These are phyloP conservation scores for Podaxis pistillaris DNA, from an alignment of 768 basidiomycete species.

Conservation along the genomic window DNA sequence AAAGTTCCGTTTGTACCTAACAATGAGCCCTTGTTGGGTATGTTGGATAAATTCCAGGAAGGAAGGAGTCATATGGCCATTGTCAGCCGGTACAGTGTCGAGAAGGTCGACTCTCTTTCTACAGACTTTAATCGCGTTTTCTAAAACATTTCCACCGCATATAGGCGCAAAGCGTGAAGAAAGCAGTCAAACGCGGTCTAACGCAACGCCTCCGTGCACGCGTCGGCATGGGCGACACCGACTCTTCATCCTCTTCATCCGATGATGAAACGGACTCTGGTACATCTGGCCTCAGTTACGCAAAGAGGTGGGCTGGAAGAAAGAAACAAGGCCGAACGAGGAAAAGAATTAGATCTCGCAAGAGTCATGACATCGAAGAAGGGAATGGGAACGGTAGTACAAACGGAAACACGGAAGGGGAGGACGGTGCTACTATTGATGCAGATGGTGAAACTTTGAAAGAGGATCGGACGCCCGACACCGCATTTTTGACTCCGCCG, in stretches of 20 bases:
- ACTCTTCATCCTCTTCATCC: conserved; percentile 38
- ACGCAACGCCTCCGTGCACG: conserved; percentile 75
- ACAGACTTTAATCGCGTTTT: not conserved
- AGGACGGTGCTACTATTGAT: conserved; percentile 15
- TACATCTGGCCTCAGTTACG: conserved; percentile 6
- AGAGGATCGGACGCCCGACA: conserved; percentile 18
- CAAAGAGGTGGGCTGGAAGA: conserved; percentile 7
- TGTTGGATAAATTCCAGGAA: conserved; percentile 87
- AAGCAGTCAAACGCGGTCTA: conserved; percentile 76
- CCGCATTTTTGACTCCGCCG: conserved; percentile 13
- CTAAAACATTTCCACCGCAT: not conserved
- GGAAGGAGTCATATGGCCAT: conserved; percentile 92
- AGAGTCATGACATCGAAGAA: not conserved
- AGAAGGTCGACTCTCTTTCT: conserved; percentile 38
- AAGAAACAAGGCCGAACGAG: conserved; percentile 17
- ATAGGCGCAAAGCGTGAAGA: conserved; percentile 77
- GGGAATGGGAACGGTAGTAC: not conserved
- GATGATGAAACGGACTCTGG: conserved; percentile 27
- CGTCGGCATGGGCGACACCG: conserved; percentile 71
- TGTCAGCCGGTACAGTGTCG: conserved; percentile 72
- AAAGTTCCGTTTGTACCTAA: conserved; percentile 85
- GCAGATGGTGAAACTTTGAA: conserved; percentile 29
- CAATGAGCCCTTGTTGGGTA: conserved; percentile 81
- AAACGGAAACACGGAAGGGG: not conserved
- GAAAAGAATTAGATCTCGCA: conserved; percentile 13